phyloP scores from a whole-genome alignment of 345 rosid genomes.

The Heritiera littoralis region DNA sequence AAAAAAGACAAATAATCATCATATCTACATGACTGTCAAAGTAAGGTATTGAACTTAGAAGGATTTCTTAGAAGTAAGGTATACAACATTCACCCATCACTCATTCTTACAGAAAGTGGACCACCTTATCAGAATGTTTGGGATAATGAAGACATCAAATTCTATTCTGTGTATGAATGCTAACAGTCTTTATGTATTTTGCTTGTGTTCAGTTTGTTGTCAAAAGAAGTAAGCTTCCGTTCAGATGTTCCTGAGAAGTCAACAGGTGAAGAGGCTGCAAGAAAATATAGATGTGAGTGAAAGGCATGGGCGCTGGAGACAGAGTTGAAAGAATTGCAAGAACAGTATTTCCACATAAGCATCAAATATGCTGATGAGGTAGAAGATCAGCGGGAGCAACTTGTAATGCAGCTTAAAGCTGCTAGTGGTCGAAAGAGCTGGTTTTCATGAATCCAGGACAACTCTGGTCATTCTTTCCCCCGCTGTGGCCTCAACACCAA shows the following conservation, averaged over 20 bases:
- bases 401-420: constrained; percentile 51
- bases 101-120: not conserved
- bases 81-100: not conserved
- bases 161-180: not conserved
- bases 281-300: constrained; percentile 3
- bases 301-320: constrained; percentile 30
- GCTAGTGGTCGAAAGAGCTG: constrained; percentile 28
- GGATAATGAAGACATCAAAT: not conserved
- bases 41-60: too few species aligned
- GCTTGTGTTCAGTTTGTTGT: constrained; percentile 36
- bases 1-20: too few species aligned
- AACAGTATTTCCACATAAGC: constrained; percentile 52
- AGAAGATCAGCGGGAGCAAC: constrained; percentile 46
- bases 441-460: constrained; percentile 27
- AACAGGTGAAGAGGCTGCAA: not conserved
- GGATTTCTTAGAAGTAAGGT: too few species aligned
- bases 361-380: too few species aligned
- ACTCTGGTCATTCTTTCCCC: not conserved
- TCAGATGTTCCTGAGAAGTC: constrained; percentile 16
- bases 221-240: constrained; percentile 25
- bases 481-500: too few species aligned
- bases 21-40: too few species aligned
- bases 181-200: constrained; percentile 1
- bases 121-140: not conserved
- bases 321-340: constrained; percentile 52